phyloP scores from a whole-genome alignment of 768 basidiomycete species.

The Fibroporia radiculosa region DNA sequence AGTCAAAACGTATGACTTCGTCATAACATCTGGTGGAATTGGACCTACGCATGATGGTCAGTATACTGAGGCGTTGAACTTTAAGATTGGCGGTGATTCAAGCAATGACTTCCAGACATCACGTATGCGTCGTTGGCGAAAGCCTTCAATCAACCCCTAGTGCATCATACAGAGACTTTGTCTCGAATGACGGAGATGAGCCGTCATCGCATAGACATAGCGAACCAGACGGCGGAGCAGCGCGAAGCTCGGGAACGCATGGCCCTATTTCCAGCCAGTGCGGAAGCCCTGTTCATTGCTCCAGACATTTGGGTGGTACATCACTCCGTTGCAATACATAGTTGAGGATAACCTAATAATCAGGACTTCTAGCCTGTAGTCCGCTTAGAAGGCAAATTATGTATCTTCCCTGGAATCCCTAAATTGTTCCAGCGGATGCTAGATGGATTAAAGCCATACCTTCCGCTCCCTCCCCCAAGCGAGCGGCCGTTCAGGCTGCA shows the following conservation, averaged over 20 bases:
- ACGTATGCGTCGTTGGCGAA: constrained; percentile 84
- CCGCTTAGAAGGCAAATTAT: constrained; percentile 76
- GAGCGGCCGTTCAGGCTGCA: constrained; percentile 75
- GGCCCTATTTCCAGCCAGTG: constrained; percentile 79
- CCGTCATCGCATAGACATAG: constrained; percentile 45
- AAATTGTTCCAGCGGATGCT: constrained; percentile 77
- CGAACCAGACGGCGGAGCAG: constrained; percentile 67
- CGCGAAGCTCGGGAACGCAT: constrained; percentile 72
- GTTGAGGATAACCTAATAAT: not conserved
- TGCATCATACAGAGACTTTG: constrained; percentile 73
- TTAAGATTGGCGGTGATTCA: not conserved
- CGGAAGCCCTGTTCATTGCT: constrained; percentile 75
- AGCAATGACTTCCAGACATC: constrained; percentile 49
- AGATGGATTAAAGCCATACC: constrained; percentile 58
- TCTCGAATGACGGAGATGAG: constrained; percentile 59
- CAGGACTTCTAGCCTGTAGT: constrained; percentile 64
- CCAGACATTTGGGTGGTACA: constrained; percentile 82
- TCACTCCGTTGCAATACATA: constrained; percentile 10
- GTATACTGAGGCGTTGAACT: constrained; percentile 10
- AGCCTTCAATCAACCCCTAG: constrained; percentile 67
- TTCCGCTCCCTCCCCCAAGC: constrained; percentile 70
- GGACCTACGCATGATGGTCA: constrained; percentile 86
- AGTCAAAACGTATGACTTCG: constrained; percentile 78
- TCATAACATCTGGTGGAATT: constrained; percentile 87
- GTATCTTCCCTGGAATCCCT: constrained; percentile 90